Percentiles rank a stretch among this genome's conserved stretches.
These are phyloP conservation scores for Agarophyton chilense DNA, from an alignment of 23 red algal species.

Conservation along the genomic window DNA sequence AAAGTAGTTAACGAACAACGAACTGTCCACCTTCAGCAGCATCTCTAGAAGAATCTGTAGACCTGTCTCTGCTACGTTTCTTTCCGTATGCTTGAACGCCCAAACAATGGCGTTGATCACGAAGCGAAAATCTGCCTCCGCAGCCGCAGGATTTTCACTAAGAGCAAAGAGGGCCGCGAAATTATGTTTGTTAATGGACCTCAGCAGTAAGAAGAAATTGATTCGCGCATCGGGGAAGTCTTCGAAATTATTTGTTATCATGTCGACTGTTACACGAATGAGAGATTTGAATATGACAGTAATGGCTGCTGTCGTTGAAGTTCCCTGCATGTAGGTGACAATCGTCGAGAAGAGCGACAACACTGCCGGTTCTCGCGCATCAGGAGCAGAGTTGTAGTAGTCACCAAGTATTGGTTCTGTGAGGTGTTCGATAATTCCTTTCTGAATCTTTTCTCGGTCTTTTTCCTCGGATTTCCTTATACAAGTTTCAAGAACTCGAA, in stretches of 20 bases:
- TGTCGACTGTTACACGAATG: slow-evolving; percentile 85
- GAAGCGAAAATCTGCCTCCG: slow-evolving; percentile 89
- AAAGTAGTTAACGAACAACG: slow-evolving; percentile 82
- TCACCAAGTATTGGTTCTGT: slow-evolving; percentile 84
- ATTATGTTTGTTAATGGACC: slow-evolving; percentile 83
- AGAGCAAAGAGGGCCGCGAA: slow-evolving; percentile 90
- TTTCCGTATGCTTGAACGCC: slow-evolving; percentile 98
- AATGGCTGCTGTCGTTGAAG: slow-evolving; percentile 45
- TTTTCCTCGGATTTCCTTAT: slow-evolving; percentile 56
- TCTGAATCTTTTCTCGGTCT: slow-evolving; percentile 74
- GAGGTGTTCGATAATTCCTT: slow-evolving; percentile 82
- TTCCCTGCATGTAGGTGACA: slow-evolving; percentile 76
- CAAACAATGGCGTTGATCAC: slow-evolving; percentile 98
- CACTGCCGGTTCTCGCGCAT: slow-evolving; percentile 90
- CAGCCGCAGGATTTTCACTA: slow-evolving; percentile 78
- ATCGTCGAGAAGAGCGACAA: slow-evolving; percentile 89
- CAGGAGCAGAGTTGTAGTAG: slow-evolving; percentile 80
- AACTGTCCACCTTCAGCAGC: slow-evolving; percentile 81
- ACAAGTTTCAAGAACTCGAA: slow-evolving; percentile 84
- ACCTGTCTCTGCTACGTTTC: slow-evolving; percentile 97
- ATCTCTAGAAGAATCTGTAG: slow-evolving; percentile 90
- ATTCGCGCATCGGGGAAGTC: slow-evolving; percentile 96
- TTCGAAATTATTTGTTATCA: slow-evolving; percentile 99
- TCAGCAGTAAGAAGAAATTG: slow-evolving; percentile 90
- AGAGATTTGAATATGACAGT: slow-evolving; percentile 84